These are phyloP conservation scores for Suhomyces tanzawaensis DNA, from an alignment of 805 yeast genomes.

Conservation along the genomic window DNA sequence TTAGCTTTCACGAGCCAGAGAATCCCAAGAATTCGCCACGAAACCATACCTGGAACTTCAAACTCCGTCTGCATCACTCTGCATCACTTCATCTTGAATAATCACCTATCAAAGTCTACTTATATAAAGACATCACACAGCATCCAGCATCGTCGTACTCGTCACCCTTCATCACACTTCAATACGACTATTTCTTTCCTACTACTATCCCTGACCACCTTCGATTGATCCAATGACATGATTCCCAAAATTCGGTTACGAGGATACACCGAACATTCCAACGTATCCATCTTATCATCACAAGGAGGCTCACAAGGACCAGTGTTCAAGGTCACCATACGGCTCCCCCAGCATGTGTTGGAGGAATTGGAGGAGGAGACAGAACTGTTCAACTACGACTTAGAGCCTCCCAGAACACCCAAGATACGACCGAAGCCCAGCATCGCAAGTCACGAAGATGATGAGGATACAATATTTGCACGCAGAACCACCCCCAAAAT, in stretches of 20 bases:
- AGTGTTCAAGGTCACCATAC: conserved; percentile 2
- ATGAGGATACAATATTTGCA: not conserved
- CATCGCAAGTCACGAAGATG: not conserved
- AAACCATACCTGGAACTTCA: too few species aligned
- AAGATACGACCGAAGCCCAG: not conserved
- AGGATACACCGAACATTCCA: conserved; percentile 6
- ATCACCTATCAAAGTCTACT: too few species aligned
- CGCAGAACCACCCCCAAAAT: not conserved
- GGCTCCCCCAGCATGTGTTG: conserved; percentile 1
- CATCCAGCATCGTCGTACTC: too few species aligned
- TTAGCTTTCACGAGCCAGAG: too few species aligned
- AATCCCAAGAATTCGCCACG: too few species aligned
- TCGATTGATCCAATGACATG: conserved; percentile 2
- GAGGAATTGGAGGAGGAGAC: not conserved
- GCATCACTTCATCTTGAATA: too few species aligned
- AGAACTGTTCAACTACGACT: not conserved
- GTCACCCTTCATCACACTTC: too few species aligned
- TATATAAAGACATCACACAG: too few species aligned
- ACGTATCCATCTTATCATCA: conserved; percentile 3
- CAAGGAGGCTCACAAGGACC: not conserved
- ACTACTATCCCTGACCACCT: too few species aligned
- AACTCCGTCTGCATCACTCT: too few species aligned
- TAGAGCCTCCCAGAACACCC: not conserved
- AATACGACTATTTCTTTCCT: too few species aligned
- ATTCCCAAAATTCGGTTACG: conserved; percentile 12